Conservation (phyloP, 176 grass and related monocot species). For the Poa annua region DNA sequence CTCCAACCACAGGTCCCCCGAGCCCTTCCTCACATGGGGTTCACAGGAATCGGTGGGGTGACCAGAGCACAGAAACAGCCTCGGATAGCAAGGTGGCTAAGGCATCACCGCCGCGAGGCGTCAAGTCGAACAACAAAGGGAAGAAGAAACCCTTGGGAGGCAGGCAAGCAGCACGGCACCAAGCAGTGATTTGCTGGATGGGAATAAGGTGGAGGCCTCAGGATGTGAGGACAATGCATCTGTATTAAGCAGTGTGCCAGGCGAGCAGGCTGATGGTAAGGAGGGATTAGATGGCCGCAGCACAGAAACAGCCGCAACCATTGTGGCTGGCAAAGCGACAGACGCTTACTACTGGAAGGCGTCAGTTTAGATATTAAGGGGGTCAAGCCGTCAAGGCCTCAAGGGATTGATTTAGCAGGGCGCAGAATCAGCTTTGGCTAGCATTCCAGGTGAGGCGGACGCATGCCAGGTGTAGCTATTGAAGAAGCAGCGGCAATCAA, state of each 20-base stretch:
- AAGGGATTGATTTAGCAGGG: neutral
- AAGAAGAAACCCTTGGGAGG: neutral
- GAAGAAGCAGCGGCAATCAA: too few species aligned
- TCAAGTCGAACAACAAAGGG: neutral
- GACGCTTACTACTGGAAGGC: neutral
- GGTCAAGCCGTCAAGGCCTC: too few species aligned
- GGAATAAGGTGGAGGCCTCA: neutral
- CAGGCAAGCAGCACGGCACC: neutral
- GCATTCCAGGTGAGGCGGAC: neutral
- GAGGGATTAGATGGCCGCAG: neutral
- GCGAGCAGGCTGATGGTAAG: neutral
- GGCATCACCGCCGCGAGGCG: neutral
- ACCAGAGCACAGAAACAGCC: neutral
- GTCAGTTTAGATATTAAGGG: neutral
- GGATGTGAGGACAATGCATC: neutral
- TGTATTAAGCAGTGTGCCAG: neutral
- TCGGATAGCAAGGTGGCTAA: neutral
- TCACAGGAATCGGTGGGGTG: constrained; percentile 37
- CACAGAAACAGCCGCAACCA: neutral
- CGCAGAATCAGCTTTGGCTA: neutral
- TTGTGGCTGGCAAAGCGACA: neutral
- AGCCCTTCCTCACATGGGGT: constrained; percentile 58
- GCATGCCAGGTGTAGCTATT: too few species aligned
- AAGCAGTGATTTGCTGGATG: neutral
- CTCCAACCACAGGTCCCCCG: constrained; percentile 78